Base-by-base conservation (phyloP, 208 protist species). In the Wallacemonas sp. region DNA sequence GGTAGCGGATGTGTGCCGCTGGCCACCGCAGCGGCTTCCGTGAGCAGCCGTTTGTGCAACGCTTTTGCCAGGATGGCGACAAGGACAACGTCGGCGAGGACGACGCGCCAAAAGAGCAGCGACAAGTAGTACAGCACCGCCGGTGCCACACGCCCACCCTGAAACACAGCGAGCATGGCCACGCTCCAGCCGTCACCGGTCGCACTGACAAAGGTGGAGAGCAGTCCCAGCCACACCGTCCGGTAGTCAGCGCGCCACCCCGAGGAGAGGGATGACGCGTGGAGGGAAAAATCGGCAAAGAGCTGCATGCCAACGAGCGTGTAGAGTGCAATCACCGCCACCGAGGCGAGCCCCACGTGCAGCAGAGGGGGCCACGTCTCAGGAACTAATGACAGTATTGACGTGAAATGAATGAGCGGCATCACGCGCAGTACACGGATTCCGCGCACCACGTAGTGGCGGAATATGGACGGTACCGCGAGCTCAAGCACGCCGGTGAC, bases 271-370 rank as follows among this genome's bases (percentile, higher is more conserved):
- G 36, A 52, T 15, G n/a, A 63, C 19, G 12, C 15, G 17, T 66
- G 8, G 1, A 36, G 15, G 32, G 64, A 72, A 22, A 29, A 34
- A 45, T 32, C 50, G 34, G 63, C 52, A 63, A 91, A 91, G 0
- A 89, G 53, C 44, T 91, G 75, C 78, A 87, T 79, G 32, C 83
- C 81, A 1, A 88, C 8, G 27, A 85, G 24, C 0, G 81, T 69
- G 66, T 85, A 93, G 22, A 89, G 61, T 19, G 79, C 37, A 13
- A 85, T 26, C 0, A 70, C 45, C 1, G 65, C 37, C 0, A 32
- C 33, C 29, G 66, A 39, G 21, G 89, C 58, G 27, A 79, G 24
- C 15, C 62, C 54, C n/a, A 70, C 13, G 33, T 67, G 58, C 17
- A 65, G n/a, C 19, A 88, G 36, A 48, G 59, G 39, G 50, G 19